Evolutionary conservation across 1,139 yeast genomes (phyloP).

Genomic region (Pneumocystis carinii): DNA sequence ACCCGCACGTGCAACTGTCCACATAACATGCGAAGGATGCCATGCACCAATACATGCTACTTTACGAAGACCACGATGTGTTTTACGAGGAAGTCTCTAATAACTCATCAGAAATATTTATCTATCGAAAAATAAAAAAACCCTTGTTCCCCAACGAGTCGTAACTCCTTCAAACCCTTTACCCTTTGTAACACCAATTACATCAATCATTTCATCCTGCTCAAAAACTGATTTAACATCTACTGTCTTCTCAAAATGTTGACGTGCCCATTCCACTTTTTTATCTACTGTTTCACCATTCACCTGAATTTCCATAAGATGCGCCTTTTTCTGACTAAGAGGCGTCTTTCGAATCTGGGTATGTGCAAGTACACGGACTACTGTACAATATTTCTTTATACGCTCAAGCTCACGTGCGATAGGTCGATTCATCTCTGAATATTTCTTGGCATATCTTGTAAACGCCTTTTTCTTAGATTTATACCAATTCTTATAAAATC

Average conservation of each 20-base stretch:
- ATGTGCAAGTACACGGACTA: constrained; percentile 98
- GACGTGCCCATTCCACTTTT: constrained; percentile 97
- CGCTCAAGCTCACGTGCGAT: constrained; percentile 95
- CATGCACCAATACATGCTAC: constrained; percentile 99
- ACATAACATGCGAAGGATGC: constrained; percentile 99
- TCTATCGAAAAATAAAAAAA: not conserved
- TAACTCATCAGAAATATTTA: not conserved
- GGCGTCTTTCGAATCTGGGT: constrained; percentile 99
- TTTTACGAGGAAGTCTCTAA: constrained; percentile 87
- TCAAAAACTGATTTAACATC: constrained; percentile 90
- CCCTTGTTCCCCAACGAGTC: constrained; percentile 46
- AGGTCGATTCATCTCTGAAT: constrained; percentile 80
- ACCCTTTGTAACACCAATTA: constrained; percentile 99
- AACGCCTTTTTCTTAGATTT: constrained; percentile 99
- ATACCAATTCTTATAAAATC: constrained; percentile 99
- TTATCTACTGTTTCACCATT: constrained; percentile 98
- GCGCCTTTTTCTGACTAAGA: constrained; percentile 98
- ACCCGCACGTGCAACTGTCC: constrained; percentile 99
- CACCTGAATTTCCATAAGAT: constrained; percentile 97
- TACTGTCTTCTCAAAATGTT: constrained; percentile 98
- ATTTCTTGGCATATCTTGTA: constrained; percentile 99
- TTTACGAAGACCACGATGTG: constrained; percentile 99
- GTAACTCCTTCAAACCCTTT: constrained; percentile 99
- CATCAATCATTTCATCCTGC: constrained; percentile 97
- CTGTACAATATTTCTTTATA: constrained; percentile 95